These are phyloP conservation scores for Hortaea sp. DNA, from an alignment of 2,329 filamentous ascomycete genomes.

Conservation along the genomic window DNA sequence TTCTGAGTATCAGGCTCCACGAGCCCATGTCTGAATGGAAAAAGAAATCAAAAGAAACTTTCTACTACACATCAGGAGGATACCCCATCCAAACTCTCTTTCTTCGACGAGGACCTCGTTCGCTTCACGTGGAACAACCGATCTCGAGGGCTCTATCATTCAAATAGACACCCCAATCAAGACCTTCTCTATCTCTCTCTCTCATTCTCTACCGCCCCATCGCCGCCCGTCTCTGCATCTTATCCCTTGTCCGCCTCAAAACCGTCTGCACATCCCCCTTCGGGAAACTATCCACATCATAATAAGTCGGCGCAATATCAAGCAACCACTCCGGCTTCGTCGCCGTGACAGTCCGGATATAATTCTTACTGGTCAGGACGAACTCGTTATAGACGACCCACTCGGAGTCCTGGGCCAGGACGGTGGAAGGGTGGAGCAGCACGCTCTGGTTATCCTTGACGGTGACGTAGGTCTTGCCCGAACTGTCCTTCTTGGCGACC, in stretches of 20 bases:
- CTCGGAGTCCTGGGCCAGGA: constrained; percentile 77
- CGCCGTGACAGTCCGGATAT: constrained; percentile 85
- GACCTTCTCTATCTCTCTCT: too few species aligned
- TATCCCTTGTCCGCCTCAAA: constrained; percentile 44
- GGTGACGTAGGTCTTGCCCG: constrained; percentile 83
- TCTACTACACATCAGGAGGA: too few species aligned
- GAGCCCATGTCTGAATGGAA: too few species aligned
- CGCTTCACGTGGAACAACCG: too few species aligned
- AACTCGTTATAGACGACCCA: constrained; percentile 99
- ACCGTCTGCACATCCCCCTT: constrained; percentile 77
- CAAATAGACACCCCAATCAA: too few species aligned
- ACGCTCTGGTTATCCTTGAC: constrained; percentile 96
- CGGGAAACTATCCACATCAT: constrained; percentile 69
- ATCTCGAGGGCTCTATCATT: too few species aligned
- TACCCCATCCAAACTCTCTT: too few species aligned
- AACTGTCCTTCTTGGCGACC: constrained; percentile 84
- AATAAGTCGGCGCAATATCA: constrained; percentile 90
- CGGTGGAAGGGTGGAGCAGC: constrained; percentile 84
- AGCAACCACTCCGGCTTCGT: constrained; percentile 91
- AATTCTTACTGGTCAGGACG: constrained; percentile 95
- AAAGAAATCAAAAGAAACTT: too few species aligned
- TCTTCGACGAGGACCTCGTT: too few species aligned
- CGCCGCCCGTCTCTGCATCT: constrained; percentile 35
- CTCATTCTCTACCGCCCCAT: background rate
- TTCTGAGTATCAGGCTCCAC: too few species aligned